phyloP scores from a whole-genome alignment of 2,329 filamentous ascomycete species.

The Aspergillus transmontanensis region DNA sequence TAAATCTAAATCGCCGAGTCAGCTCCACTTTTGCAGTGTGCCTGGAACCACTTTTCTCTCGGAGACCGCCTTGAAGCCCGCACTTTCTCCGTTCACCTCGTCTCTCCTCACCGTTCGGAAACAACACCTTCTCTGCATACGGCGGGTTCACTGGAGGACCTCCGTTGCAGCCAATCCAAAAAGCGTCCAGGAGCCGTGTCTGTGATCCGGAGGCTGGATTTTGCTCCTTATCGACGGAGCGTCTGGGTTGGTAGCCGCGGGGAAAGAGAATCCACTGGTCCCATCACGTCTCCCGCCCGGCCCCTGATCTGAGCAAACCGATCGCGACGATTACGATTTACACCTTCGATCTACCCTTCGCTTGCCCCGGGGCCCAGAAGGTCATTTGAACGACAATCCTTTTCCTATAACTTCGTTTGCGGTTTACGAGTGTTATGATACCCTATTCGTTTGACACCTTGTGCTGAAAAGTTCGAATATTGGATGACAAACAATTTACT shows the following conservation, averaged over 20 bases:
- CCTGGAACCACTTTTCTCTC: conserved; percentile 6
- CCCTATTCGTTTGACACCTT: conserved; percentile 17
- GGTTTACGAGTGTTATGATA: conserved; percentile 17
- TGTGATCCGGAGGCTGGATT: neutral
- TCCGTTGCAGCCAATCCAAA: neutral
- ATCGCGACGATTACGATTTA: conserved; percentile 1
- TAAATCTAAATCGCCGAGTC: neutral
- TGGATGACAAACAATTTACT: conserved; percentile 1
- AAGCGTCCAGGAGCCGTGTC: neutral
- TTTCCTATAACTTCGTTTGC: neutral
- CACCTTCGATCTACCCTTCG: neutral
- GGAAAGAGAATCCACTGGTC: conserved; percentile 13
- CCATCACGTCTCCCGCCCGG: conserved; percentile 9
- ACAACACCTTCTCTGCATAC: neutral
- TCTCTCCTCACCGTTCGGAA: neutral
- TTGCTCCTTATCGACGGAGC: conserved; percentile 11
- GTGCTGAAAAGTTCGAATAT: conserved; percentile 4
- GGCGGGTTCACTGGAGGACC: neutral
- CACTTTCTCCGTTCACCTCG: neutral
- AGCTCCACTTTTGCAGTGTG: conserved; percentile 3
- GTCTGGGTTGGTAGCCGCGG: conserved; percentile 14
- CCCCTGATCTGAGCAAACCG: conserved; percentile 16
- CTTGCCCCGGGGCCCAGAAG: neutral
- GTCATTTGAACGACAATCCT: neutral
- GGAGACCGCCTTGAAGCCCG: conserved; percentile 3